These are phyloP conservation scores for Fusarium sp. DNA, from an alignment of 2,329 filamentous ascomycete species.

Conservation along the genomic window DNA sequence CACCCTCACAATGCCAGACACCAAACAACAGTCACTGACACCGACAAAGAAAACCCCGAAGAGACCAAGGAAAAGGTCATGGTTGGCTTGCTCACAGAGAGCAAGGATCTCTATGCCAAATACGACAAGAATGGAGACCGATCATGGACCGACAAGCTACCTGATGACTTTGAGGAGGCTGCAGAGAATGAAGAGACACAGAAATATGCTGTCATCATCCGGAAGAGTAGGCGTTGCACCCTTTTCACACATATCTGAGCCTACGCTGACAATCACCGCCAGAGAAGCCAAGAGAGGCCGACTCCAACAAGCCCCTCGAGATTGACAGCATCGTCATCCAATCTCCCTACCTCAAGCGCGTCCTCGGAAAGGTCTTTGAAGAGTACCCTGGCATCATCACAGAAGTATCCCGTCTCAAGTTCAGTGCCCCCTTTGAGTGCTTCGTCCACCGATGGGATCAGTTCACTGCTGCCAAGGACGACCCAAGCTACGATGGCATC, in stretches of 20 bases:
- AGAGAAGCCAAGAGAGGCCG: constrained; percentile 59
- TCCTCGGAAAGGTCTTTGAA: constrained; percentile 62
- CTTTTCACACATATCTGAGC: background rate
- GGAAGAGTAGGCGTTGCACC: constrained; percentile 52
- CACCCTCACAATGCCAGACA: too few relatives aligned
- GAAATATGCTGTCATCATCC: constrained; percentile 68
- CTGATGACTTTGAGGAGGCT: constrained; percentile 62
- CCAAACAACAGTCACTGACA: background rate
- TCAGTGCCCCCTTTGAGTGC: constrained; percentile 67
- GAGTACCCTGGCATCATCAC: constrained; percentile 69
- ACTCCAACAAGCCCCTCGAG: constrained; percentile 67
- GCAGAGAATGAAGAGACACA: constrained; percentile 69
- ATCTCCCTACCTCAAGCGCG: constrained; percentile 66
- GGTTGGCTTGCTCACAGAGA: constrained; percentile 51
- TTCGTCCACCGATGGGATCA: constrained; percentile 72
- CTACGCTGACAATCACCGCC: background rate
- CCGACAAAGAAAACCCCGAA: constrained; percentile 14
- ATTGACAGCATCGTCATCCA: constrained; percentile 72
- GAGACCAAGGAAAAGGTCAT: constrained; percentile 36
- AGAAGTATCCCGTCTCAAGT: constrained; percentile 67
- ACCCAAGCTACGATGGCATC: constrained; percentile 51
- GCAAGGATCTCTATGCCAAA: constrained; percentile 56
- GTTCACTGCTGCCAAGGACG: constrained; percentile 54
- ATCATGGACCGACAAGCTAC: constrained; percentile 65
- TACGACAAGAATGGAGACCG: constrained; percentile 58